Percentiles rank a stretch among this genome's conserved stretches.
Conservation (phyloP, 1,284 basidiomycete genomes). For the Pascua guehoae region DNA sequence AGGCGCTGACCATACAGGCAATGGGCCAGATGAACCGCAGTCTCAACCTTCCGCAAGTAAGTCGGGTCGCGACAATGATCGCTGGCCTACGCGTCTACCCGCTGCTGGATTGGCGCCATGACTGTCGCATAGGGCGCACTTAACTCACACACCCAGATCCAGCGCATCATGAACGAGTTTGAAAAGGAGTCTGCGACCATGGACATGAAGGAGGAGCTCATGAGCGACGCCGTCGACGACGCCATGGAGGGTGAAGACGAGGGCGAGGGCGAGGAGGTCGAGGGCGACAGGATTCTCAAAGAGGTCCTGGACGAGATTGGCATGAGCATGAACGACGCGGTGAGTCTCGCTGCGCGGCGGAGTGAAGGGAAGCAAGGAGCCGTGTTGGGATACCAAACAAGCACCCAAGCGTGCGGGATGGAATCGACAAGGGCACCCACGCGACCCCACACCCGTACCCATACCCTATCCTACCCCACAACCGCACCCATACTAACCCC, state of each 20-base stretch:
- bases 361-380: background rate
- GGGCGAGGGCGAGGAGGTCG: constrained; percentile 83
- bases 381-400: too few relatives aligned
- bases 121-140: too few relatives aligned
- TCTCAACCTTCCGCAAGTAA: constrained; percentile 74
- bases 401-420: too few relatives aligned
- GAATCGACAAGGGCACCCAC: too few relatives aligned
- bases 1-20: constrained; percentile 57
- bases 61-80: background rate
- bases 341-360: constrained; percentile 42
- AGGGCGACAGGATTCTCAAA: constrained; percentile 91
- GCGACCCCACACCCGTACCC: background rate
- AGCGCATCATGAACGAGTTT: constrained; percentile 95
- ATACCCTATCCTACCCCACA: background rate
- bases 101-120: background rate
- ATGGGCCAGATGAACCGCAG: constrained; percentile 98
- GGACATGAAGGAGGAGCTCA: constrained; percentile 99
- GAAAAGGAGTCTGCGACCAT: constrained; percentile 95
- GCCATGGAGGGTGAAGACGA: constrained; percentile 93
- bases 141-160: constrained; percentile 59
- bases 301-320: constrained; percentile 98
- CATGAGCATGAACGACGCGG: constrained; percentile 85
- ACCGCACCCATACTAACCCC: background rate
- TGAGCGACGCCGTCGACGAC: constrained; percentile 97
- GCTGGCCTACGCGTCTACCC: background rate